phyloP scores from a whole-genome alignment of 1,139 yeast species.

The Scheffersomyces stambukii region DNA sequence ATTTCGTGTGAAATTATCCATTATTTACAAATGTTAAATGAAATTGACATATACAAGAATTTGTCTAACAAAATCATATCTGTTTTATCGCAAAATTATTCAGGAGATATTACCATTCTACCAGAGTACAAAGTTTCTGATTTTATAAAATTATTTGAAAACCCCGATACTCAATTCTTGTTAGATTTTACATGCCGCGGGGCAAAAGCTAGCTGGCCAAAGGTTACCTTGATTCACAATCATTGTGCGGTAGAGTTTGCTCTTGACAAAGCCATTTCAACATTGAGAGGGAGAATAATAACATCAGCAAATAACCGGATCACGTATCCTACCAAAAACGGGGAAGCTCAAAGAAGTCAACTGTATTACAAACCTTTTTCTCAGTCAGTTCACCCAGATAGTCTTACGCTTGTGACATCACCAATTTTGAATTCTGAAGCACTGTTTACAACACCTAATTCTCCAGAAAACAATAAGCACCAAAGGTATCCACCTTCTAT shows the following conservation, averaged over 20 bases:
- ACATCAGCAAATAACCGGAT: conserved; percentile 25
- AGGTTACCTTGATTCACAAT: conserved; percentile 73
- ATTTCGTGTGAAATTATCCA: conserved; percentile 73
- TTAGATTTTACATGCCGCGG: conserved; percentile 74
- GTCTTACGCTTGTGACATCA: conserved; percentile 21
- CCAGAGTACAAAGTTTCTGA: conserved; percentile 67
- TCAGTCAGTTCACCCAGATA: neutral
- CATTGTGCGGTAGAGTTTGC: conserved; percentile 90
- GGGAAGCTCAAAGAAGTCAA: conserved; percentile 8
- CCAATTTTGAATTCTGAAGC: conserved; percentile 16
- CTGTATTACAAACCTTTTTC: conserved; percentile 8
- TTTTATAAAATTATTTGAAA: conserved; percentile 59
- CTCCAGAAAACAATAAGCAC: conserved; percentile 11
- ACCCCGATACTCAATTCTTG: conserved; percentile 76
- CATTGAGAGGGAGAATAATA: conserved; percentile 63
- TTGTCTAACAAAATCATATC: conserved; percentile 69
- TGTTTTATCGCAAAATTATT: conserved; percentile 76
- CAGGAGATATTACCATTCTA: conserved; percentile 89
- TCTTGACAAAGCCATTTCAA: conserved; percentile 70
- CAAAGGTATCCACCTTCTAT: conserved; percentile 14
- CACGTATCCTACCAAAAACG: conserved; percentile 8
- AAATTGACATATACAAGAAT: conserved; percentile 72
- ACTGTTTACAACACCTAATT: conserved; percentile 9
- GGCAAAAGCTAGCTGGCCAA: conserved; percentile 92
- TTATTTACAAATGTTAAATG: conserved; percentile 65